These are phyloP conservation scores for Auricularia sp. DNA, from an alignment of 768 basidiomycete species.

Conservation along the genomic window DNA sequence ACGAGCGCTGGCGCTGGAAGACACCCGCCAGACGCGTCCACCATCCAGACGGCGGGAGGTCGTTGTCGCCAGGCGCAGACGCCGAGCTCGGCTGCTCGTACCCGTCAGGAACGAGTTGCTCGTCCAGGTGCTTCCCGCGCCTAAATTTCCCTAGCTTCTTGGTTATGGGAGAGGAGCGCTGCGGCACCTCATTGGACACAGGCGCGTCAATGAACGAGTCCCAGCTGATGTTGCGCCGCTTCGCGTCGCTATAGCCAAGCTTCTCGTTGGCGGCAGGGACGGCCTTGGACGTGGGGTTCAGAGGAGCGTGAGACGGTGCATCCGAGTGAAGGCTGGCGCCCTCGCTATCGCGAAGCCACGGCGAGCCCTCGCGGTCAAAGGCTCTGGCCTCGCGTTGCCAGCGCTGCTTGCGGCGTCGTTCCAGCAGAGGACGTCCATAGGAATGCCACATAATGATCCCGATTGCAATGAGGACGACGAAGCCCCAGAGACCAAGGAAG, in stretches of 20 bases:
- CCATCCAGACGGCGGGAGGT: neutral
- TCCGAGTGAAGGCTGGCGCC: constrained; percentile 34
- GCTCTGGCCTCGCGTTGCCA: constrained; percentile 42
- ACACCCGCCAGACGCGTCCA: neutral
- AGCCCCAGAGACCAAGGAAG: constrained; percentile 73
- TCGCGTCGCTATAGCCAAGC: constrained; percentile 10
- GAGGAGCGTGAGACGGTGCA: constrained; percentile 13
- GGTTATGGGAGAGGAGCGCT: neutral
- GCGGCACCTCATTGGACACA: neutral
- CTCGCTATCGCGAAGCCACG: constrained; percentile 30
- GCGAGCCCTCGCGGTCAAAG: constrained; percentile 30
- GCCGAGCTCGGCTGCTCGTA: neutral
- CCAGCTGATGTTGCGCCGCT: constrained; percentile 16
- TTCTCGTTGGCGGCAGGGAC: constrained; percentile 11
- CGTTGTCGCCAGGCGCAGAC: too few relatives aligned
- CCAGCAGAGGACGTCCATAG: constrained; percentile 38
- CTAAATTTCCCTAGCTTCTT: neutral
- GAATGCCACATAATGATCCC: constrained; percentile 63
- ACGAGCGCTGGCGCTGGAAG: neutral
- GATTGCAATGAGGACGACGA: constrained; percentile 76
- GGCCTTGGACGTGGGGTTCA: too few relatives aligned
- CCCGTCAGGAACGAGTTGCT: neutral
- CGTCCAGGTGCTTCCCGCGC: neutral
- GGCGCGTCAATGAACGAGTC: constrained; percentile 10
- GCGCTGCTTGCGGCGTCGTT: constrained; percentile 36